Conservation (phyloP, 805 yeast genomes). For the Kazachstania taianensis region DNA sequence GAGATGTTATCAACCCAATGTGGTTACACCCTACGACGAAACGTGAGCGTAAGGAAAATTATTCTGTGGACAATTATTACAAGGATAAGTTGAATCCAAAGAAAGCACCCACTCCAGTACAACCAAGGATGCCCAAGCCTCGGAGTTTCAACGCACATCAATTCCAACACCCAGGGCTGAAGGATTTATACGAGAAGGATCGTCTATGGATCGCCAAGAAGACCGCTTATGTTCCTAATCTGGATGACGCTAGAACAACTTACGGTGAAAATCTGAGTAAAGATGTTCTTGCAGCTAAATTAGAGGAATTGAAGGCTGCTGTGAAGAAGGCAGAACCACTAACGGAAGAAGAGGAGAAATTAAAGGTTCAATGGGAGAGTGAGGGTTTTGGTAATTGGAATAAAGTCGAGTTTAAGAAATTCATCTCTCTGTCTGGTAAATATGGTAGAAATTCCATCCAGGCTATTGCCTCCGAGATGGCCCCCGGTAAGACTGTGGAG, state of each 20-base stretch:
- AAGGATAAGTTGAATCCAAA: slow-evolving; percentile 71
- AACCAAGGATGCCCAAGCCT: slow-evolving; percentile 83
- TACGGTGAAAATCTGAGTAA: slow-evolving; percentile 33
- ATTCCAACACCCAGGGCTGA: slow-evolving; percentile 65
- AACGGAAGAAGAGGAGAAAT: slow-evolving; percentile 68
- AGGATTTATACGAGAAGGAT: slow-evolving; percentile 72
- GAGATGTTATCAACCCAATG: slow-evolving; percentile 42
- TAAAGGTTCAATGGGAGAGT: slow-evolving; percentile 46
- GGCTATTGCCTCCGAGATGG: slow-evolving; percentile 65
- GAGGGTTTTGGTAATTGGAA: slow-evolving; percentile 80
- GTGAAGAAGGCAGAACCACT: slow-evolving; percentile 68
- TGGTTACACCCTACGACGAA: slow-evolving; percentile 77
- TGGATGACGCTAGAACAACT: slow-evolving; percentile 40
- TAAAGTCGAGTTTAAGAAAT: slow-evolving; percentile 78
- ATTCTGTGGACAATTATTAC: slow-evolving; percentile 79
- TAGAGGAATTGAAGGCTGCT: slow-evolving; percentile 54
- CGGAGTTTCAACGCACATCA: slow-evolving; percentile 82
- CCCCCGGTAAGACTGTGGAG: slow-evolving; percentile 65
- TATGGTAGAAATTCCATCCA: slow-evolving; percentile 70
- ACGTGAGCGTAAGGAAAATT: slow-evolving; percentile 74
- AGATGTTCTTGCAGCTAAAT: slow-evolving; percentile 35
- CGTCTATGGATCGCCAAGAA: slow-evolving; percentile 66
- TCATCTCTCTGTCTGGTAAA: slow-evolving; percentile 65
- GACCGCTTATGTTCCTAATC: slow-evolving; percentile 54
- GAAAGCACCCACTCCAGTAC: slow-evolving; percentile 34